Percentiles rank a stretch among this genome's conserved stretches.
These are phyloP conservation scores for Aegilops umbellulata DNA, from an alignment of 176 grass and related monocot genomes.

Conservation along the genomic window DNA sequence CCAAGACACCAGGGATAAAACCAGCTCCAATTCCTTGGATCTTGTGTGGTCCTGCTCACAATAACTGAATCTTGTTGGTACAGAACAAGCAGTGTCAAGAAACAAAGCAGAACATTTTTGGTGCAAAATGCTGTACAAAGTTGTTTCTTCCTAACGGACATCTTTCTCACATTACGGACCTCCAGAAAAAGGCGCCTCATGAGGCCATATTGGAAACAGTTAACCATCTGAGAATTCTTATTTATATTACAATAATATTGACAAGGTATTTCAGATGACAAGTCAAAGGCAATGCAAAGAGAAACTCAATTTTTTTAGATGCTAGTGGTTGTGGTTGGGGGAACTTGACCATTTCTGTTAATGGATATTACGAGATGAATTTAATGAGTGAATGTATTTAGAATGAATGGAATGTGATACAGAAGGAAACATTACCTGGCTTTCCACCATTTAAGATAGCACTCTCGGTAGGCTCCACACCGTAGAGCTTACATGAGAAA, in stretches of 20 bases:
- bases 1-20: constrained; percentile 81
- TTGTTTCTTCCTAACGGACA: constrained; percentile 1
- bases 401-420: background rate
- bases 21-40: constrained; percentile 95
- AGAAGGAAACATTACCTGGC: constrained; percentile 56
- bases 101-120: background rate
- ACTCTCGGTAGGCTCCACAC: constrained; percentile 85
- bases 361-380: background rate
- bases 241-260: background rate
- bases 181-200: background rate
- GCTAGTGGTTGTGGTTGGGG: background rate
- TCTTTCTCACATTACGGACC: background rate
- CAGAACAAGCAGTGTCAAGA: constrained; percentile 13
- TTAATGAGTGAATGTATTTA: constrained; percentile 1
- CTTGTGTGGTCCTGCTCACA: constrained; percentile 74
- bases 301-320: background rate
- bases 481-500: constrained; percentile 59
- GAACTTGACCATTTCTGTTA: background rate
- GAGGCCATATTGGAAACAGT: background rate
- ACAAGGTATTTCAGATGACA: constrained; percentile 12
- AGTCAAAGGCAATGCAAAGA: background rate
- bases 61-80: constrained; percentile 2
- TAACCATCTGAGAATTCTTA: background rate
- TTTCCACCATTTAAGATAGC: constrained; percentile 79
- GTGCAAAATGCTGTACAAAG: constrained; percentile 26